These are phyloP conservation scores for Aspergillus neoniger DNA, from an alignment of 2,329 filamentous ascomycete species.

Conservation along the genomic window DNA sequence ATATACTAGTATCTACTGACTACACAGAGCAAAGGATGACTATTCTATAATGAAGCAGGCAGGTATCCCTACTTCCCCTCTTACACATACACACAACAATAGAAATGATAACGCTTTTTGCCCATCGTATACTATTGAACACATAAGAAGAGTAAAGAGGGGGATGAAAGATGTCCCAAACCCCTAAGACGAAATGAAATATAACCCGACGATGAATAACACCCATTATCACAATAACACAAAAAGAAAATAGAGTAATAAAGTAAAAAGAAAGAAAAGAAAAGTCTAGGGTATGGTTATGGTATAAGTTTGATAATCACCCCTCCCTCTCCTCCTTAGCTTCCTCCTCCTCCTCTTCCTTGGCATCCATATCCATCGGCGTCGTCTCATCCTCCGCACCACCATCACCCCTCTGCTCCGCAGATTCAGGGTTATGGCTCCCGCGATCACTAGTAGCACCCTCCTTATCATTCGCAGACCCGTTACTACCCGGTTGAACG, in stretches of 20 bases:
- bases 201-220: background rate
- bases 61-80: no score
- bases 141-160: conserved; percentile 6
- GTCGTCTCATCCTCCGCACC: conserved; percentile 30
- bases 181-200: no score
- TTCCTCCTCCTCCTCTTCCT: conserved; percentile 20
- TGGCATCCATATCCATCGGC: conserved; percentile 43
- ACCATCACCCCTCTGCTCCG: conserved; percentile 17
- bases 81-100: no score
- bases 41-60: no score
- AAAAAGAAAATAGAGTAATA: background rate
- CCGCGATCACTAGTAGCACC: conserved; percentile 19
- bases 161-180: no score
- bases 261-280: conserved; percentile 8
- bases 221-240: background rate
- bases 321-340: conserved; percentile 34
- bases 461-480: conserved; percentile 17
- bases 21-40: no score
- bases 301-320: conserved; percentile 1
- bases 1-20: no score
- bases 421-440: conserved; percentile 21
- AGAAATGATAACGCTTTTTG: no score
- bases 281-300: background rate
- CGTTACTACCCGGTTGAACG: conserved; percentile 33
- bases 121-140: conserved; percentile 1